Conservation (phyloP, 2,329 filamentous ascomycete species). For the Diaporthe vexans region DNA sequence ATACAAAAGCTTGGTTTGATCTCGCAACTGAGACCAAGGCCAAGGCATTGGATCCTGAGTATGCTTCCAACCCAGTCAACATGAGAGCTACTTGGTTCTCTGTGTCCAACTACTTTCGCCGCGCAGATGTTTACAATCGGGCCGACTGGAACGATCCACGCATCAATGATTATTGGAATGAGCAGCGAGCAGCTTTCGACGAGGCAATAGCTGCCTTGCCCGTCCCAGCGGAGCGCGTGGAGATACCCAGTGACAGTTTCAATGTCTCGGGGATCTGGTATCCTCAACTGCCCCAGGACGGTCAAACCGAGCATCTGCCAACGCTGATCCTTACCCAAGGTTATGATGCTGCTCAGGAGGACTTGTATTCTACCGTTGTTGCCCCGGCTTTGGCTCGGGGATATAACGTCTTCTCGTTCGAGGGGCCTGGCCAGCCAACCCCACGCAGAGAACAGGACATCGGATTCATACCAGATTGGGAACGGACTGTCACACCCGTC, state of each 20-base stretch:
- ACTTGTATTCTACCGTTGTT: conserved; percentile 51
- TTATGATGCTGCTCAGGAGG: conserved; percentile 55
- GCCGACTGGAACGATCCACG: conserved; percentile 57
- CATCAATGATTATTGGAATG: conserved; percentile 54
- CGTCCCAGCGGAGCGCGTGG: conserved; percentile 52
- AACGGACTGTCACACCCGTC: conserved; percentile 55
- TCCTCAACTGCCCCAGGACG: not conserved
- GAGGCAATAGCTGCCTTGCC: conserved; percentile 53
- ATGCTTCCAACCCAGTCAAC: conserved; percentile 14
- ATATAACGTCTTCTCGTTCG: conserved; percentile 60
- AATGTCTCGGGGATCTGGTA: conserved; percentile 41
- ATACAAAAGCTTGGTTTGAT: conserved; percentile 1
- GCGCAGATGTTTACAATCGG: conserved; percentile 58
- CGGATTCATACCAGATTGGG: conserved; percentile 60
- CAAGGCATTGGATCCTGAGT: conserved; percentile 8
- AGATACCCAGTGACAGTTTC: conserved; percentile 47
- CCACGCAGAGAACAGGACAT: conserved; percentile 56
- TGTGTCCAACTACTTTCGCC: conserved; percentile 58
- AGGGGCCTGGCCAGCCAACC: conserved; percentile 60
- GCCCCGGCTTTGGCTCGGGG: conserved; percentile 54
- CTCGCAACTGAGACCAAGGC: conserved; percentile 12
- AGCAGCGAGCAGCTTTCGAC: conserved; percentile 54
- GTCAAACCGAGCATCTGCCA: not conserved
- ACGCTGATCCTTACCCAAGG: conserved; percentile 43
- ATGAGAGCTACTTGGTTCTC: conserved; percentile 49